Conservation (phyloP, 2,329 filamentous ascomycete genomes). For the Phaeoacremonium minimum region DNA sequence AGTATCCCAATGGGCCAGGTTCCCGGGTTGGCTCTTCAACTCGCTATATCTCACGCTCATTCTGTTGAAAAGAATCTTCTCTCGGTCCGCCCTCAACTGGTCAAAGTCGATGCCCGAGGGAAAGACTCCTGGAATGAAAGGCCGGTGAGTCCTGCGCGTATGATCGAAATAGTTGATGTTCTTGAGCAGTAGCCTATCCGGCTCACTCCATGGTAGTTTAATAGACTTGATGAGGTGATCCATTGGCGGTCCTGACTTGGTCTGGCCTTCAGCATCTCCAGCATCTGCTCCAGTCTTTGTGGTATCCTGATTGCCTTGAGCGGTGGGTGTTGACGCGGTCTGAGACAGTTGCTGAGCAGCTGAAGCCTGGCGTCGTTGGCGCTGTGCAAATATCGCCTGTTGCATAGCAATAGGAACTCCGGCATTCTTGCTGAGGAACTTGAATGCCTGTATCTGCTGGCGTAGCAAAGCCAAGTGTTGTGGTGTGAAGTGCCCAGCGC, state of each 20-base stretch:
- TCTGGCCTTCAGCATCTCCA: slow-evolving; percentile 29
- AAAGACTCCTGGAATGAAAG: slow-evolving; percentile 82
- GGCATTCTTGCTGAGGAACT: slow-evolving; percentile 80
- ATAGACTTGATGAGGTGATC: too few relatives aligned
- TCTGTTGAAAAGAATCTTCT: slow-evolving; percentile 84
- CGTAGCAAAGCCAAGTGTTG: slow-evolving; percentile 77
- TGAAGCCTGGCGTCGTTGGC: slow-evolving; percentile 60
- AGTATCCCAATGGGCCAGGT: slow-evolving; percentile 82
- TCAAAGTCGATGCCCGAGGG: slow-evolving; percentile 86
- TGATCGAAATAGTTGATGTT: slow-evolving; percentile 79
- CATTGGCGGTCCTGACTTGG: slow-evolving; percentile 16
- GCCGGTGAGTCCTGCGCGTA: slow-evolving; percentile 67
- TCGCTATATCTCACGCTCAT: slow-evolving; percentile 82
- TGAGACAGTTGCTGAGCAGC: slow-evolving; percentile 41
- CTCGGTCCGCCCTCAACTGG: slow-evolving; percentile 78
- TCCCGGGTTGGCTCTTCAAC: slow-evolving; percentile 77
- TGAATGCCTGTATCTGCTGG: slow-evolving; percentile 88
- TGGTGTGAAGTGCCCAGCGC: slow-evolving; percentile 61
- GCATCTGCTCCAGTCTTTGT: slow-evolving; percentile 28
- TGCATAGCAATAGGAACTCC: slow-evolving; percentile 76
- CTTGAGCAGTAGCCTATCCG: slow-evolving; percentile 43
- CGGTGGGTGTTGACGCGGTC: slow-evolving; percentile 22
- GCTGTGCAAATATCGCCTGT: slow-evolving; percentile 75
- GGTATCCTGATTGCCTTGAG: slow-evolving; percentile 25
- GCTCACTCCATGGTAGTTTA: too few relatives aligned